These are phyloP conservation scores for Aschersonia sp. DNA, from an alignment of 2,329 filamentous ascomycete species.

Conservation along the genomic window DNA sequence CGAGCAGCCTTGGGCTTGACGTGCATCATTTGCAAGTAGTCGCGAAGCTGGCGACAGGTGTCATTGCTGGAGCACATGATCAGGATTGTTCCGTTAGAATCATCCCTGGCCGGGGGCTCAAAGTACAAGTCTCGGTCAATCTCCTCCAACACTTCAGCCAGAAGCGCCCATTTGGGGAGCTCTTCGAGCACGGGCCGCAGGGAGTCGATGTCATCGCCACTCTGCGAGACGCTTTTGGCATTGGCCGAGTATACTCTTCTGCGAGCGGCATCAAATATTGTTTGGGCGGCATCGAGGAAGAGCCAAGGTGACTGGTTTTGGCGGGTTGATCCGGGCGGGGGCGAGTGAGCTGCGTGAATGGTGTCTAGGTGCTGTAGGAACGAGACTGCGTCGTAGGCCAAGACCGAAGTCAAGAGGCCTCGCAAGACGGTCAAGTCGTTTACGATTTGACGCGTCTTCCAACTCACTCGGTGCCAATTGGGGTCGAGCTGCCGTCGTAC, in stretches of 20 bases:
- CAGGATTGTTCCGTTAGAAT: slow-evolving; percentile 81
- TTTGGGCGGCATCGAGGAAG: slow-evolving; percentile 87
- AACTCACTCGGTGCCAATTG: slow-evolving; percentile 93
- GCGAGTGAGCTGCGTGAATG: slow-evolving; percentile 79
- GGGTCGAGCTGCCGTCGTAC: slow-evolving; percentile 84
- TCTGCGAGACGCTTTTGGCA: slow-evolving; percentile 33
- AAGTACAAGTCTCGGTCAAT: slow-evolving; percentile 86
- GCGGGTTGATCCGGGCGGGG: slow-evolving; percentile 71
- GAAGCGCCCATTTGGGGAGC: slow-evolving; percentile 80
- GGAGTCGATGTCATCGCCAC: slow-evolving; percentile 36
- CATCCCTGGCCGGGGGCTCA: slow-evolving; percentile 60
- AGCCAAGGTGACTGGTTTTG: slow-evolving; percentile 93
- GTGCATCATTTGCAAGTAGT: slow-evolving; percentile 87
- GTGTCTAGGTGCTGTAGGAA: slow-evolving; percentile 92
- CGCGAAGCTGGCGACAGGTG: slow-evolving; percentile 76
- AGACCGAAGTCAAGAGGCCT: slow-evolving; percentile 64
- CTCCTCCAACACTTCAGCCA: slow-evolving; percentile 85
- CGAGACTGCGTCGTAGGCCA: slow-evolving; percentile 79
- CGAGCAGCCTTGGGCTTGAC: slow-evolving; percentile 37
- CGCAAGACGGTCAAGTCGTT: slow-evolving; percentile 75
- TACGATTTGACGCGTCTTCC: slow-evolving; percentile 89
- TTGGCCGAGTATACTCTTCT: slow-evolving; percentile 69
- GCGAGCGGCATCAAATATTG: slow-evolving; percentile 83
- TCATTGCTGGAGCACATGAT: slow-evolving; percentile 90
- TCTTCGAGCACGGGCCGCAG: slow-evolving; percentile 79